A percentile compares a stretch with the other conserved stretches of the same genome.
Evolutionary conservation across 2,329 filamentous ascomycete genomes (phyloP).

Genomic region (Magnaporthales sp.): DNA sequence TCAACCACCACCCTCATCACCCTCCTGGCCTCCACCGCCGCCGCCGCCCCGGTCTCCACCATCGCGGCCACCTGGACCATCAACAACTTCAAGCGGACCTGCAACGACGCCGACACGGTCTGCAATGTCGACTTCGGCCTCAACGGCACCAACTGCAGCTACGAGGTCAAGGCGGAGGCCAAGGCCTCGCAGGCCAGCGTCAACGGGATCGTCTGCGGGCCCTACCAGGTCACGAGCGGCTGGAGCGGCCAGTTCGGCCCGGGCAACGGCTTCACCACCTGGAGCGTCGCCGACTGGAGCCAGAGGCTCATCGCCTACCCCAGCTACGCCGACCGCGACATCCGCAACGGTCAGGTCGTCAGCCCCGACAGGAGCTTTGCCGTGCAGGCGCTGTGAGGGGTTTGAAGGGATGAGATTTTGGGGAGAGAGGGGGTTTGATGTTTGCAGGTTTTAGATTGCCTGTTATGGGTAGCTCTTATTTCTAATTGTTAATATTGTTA

Average conservation of each 20-base stretch:
- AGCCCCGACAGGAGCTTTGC: conserved; percentile 39
- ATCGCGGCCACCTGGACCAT: conserved; percentile 32
- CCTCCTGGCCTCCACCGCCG: conserved; percentile 6
- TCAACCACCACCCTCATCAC: conserved; percentile 3
- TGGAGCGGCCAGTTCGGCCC: conserved; percentile 48
- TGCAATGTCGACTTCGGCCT: conserved; percentile 37
- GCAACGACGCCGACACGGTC: conserved; percentile 25
- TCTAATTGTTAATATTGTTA: neutral
- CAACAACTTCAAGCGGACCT: conserved; percentile 28
- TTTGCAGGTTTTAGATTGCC: neutral
- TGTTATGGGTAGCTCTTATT: neutral
- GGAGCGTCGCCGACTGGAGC: conserved; percentile 36
- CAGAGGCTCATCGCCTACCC: conserved; percentile 39
- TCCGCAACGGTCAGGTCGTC: conserved; percentile 33
- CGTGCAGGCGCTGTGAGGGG: conserved; percentile 5
- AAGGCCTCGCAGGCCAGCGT: conserved; percentile 23
- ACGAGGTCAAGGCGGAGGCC: conserved; percentile 25
- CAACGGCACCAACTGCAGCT: conserved; percentile 31
- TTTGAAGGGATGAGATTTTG: neutral
- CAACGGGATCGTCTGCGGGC: conserved; percentile 34
- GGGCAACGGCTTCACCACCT: conserved; percentile 43
- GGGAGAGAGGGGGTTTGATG: neutral
- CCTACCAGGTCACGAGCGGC: conserved; percentile 41
- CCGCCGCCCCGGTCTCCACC: conserved; percentile 6
- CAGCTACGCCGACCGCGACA: conserved; percentile 42